These are phyloP conservation scores for Sporothrix schenckii DNA, from an alignment of 2,329 filamentous ascomycete genomes.

Conservation along the genomic window DNA sequence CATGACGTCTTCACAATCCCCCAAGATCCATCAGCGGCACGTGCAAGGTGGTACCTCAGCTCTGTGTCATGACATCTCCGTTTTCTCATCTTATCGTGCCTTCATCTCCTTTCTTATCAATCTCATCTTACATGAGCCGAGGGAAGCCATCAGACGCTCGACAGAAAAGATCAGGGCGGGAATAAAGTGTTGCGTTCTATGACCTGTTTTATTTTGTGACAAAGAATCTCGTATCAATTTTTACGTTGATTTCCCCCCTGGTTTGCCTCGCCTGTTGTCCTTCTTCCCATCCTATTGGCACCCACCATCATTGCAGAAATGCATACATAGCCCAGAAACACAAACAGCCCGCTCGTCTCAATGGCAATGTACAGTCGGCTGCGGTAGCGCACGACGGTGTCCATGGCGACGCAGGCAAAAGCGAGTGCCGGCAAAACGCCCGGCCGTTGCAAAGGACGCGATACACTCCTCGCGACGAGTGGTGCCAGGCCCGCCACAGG, in stretches of 20 bases:
- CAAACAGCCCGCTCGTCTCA: slow-evolving; percentile 45
- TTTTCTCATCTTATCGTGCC: background rate
- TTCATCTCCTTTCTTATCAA: background rate
- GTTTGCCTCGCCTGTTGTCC: too few relatives aligned
- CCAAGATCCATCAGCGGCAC: too few relatives aligned
- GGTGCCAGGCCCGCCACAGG: slow-evolving; percentile 33
- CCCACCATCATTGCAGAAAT: slow-evolving; percentile 27
- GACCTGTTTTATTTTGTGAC: too few relatives aligned
- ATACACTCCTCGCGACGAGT: slow-evolving; percentile 23
- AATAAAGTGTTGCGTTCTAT: too few relatives aligned
- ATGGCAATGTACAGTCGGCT: slow-evolving; percentile 47
- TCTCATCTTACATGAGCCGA: slow-evolving; percentile 2
- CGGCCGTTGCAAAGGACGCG: slow-evolving; percentile 29
- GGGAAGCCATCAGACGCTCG: background rate
- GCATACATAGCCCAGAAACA: slow-evolving; percentile 38
- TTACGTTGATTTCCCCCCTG: too few relatives aligned
- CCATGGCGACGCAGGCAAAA: slow-evolving; percentile 30
- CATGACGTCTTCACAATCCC: too few relatives aligned
- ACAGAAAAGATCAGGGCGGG: background rate
- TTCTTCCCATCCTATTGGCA: background rate
- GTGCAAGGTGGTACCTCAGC: too few relatives aligned
- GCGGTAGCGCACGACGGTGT: slow-evolving; percentile 42
- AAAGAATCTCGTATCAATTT: too few relatives aligned
- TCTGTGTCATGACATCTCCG: background rate
- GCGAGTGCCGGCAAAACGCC: slow-evolving; percentile 35